Conservation (phyloP, 306 rosid species). For the Sindora glabra region DNA sequence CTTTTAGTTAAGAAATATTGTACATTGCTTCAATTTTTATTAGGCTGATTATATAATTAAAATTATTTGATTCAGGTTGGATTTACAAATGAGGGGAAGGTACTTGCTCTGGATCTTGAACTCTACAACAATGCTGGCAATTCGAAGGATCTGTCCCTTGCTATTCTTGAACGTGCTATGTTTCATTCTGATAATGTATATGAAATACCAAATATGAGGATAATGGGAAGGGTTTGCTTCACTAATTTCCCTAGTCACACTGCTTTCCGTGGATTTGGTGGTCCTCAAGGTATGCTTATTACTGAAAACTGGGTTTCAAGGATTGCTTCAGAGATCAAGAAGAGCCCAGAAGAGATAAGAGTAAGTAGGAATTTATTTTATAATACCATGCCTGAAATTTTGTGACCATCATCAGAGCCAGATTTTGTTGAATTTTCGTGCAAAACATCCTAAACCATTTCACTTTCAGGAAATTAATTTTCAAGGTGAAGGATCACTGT, state of each 20-base stretch:
- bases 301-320: conserved; percentile 92
- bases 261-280: conserved; percentile 98
- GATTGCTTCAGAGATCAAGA: conserved; percentile 70
- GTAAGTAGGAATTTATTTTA: conserved; percentile 33
- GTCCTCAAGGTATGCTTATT: conserved; percentile 97
- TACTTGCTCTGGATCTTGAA: conserved; percentile 80
- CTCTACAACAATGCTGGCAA: conserved; percentile 90
- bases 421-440: conserved; percentile 3
- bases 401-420: not conserved
- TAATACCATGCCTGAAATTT: conserved; percentile 4
- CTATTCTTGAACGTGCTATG: conserved; percentile 93
- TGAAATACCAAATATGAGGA: conserved; percentile 88
- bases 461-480: conserved; percentile 69
- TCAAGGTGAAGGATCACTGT: conserved; percentile 77
- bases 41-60: conserved; percentile 10
- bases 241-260: conserved; percentile 86
- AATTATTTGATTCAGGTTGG: conserved; percentile 54
- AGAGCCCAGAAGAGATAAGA: conserved; percentile 76
- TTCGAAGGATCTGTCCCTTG: conserved; percentile 77
- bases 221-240: conserved; percentile 74
- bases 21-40: conserved; percentile 5
- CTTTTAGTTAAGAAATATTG: conserved; percentile 1
- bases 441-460: conserved; percentile 14
- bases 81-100: conserved; percentile 84
- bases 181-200: conserved; percentile 93